These are phyloP conservation scores for Thalassiosira profunda DNA, from an alignment of 108 stramenopile species.

Conservation along the genomic window DNA sequence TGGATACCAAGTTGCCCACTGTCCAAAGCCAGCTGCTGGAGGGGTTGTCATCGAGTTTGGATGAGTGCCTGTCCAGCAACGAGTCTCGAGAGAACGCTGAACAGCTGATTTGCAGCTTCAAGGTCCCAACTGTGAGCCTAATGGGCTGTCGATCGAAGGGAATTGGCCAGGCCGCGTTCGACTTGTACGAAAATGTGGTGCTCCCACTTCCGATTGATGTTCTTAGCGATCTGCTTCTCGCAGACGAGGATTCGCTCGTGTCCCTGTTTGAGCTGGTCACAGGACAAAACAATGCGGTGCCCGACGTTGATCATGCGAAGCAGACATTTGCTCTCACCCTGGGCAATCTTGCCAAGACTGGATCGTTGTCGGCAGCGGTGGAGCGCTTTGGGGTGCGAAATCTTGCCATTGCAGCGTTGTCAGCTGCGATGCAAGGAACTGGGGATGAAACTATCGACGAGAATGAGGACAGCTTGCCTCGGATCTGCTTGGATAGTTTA, in stretches of 20 bases:
- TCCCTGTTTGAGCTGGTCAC: slow-evolving; percentile 76
- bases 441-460: slow-evolving; percentile 49
- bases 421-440: slow-evolving; percentile 65
- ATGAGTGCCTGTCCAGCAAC: slow-evolving; percentile 33
- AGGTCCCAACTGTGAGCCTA: slow-evolving; percentile 67
- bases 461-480: slow-evolving; percentile 60
- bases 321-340: slow-evolving; percentile 60
- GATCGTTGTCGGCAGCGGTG: slow-evolving; percentile 60
- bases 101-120: slow-evolving; percentile 54
- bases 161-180: slow-evolving; percentile 60
- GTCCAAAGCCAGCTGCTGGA: slow-evolving; percentile 65
- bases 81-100: slow-evolving; percentile 46
- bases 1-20: slow-evolving; percentile 48
- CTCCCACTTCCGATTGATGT: slow-evolving; percentile 51
- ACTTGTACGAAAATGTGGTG: slow-evolving; percentile 55
- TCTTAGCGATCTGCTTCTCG: slow-evolving; percentile 58
- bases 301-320: slow-evolving; percentile 16
- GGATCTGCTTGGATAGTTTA: slow-evolving; percentile 66
- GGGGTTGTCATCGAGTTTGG: slow-evolving; percentile 45
- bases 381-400: slow-evolving; percentile 58
- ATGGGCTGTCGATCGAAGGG: slow-evolving; percentile 62
- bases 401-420: slow-evolving; percentile 70
- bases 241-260: slow-evolving; percentile 55
- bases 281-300: slow-evolving; percentile 15
- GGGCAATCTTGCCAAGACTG: slow-evolving; percentile 62